phyloP scores from a whole-genome alignment of 1,284 basidiomycete genomes.

The Trametes pubescens region DNA sequence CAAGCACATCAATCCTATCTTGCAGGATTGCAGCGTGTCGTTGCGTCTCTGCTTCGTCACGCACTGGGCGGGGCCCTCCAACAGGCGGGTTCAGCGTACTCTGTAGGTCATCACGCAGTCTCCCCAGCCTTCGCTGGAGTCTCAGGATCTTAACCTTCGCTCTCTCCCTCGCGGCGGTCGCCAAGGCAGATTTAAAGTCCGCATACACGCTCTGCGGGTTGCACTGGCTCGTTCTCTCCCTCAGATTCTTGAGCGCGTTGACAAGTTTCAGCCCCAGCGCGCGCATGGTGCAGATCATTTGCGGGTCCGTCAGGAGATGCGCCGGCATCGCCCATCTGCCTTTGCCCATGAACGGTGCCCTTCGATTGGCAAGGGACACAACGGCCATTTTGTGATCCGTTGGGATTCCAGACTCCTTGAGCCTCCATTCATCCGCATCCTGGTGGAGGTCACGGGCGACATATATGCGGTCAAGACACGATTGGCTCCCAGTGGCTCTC shows the following conservation, averaged over 20 bases:
- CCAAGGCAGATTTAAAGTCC: background rate
- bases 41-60: background rate
- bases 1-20: background rate
- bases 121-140: background rate
- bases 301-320: slow-evolving; percentile 33
- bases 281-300: background rate
- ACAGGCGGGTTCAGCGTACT: background rate
- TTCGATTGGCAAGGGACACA: background rate
- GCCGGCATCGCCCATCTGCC: slow-evolving; percentile 38
- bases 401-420: background rate
- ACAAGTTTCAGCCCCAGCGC: background rate
- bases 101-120: background rate
- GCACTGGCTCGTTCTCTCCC: background rate
- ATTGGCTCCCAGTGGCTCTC: background rate
- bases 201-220: background rate
- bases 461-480: background rate
- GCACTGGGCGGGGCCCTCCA: background rate
- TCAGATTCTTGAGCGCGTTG: background rate
- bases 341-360: background rate
- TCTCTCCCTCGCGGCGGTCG: background rate
- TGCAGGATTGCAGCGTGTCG: background rate
- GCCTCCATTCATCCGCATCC: background rate
- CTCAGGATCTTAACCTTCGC: slow-evolving; percentile 10
- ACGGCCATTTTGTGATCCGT: background rate
- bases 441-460: background rate